Evolutionary conservation across 2,329 filamentous ascomycete species (phyloP), one percentile per base, ranked within the genome.

Genomic region (Monilinia fructicola): DNA sequence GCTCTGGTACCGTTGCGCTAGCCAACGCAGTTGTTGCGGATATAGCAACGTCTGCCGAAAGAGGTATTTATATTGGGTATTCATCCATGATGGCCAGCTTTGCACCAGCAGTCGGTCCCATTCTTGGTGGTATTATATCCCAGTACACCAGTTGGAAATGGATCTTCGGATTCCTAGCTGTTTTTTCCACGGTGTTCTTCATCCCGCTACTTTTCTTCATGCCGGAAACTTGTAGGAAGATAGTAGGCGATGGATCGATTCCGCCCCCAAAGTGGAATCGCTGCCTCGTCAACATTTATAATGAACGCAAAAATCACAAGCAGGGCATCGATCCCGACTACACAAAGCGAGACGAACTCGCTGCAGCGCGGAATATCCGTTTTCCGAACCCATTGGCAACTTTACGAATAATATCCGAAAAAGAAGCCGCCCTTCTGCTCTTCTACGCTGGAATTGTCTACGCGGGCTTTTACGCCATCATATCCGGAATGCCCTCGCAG

Each of bases 31-130:
- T 90, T 0, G 82, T 90, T 1, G 85, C 85, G 0, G 89, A 91
- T 72, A 79, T 89, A 9, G 80, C 84, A 14, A 88, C 86, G 0
- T 83, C 83, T 2, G 82, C 83, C 0, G 87, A 91, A 73, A 79
- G 73, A 54, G 73, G 89, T 67, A 87, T 83, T 61, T 93, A 90
- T 73, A 87, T 93, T 78, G 89, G 85, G 53, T 83, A 87, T 69
- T 84, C 87, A 23, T 84, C 82, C 42, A 87, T 2, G 78, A 81
- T 48, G 87, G 86, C 70, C 0, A 80, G 86, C 0, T 73, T 89
- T 1, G 83, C 78, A 16, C 68, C 69, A 0, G 65, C 68, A 28
- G 46, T 73, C 23, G 71, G 69, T 14, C 73, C 73, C 2, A 67
- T 74, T 14, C 53, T 75, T 14, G 73, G 74, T n/a, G 73, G 71